Conservation (phyloP, 495 filamentous ascomycete species). For the Penicillium atrosanguineum region DNA sequence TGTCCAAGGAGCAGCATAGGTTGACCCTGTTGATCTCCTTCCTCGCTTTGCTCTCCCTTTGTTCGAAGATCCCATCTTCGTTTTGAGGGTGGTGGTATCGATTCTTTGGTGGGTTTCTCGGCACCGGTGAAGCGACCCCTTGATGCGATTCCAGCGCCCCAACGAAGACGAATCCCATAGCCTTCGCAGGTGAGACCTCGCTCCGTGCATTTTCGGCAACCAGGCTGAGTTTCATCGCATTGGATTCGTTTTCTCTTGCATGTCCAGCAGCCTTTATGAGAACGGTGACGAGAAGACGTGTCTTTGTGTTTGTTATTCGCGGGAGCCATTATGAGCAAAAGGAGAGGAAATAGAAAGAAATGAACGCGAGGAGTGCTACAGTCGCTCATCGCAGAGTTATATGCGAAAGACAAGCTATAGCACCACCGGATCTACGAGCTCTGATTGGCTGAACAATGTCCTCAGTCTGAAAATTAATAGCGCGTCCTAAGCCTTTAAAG, state of each 20-base stretch:
- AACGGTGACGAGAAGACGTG: constrained; percentile 17
- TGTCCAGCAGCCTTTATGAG: constrained; percentile 32
- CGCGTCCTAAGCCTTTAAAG: constrained; percentile 18
- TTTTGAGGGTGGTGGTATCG: constrained; percentile 23
- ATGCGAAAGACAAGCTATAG: constrained; percentile 8
- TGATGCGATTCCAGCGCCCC: constrained; percentile 31
- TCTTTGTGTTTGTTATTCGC: constrained; percentile 15
- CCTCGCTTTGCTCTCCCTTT: constrained; percentile 6
- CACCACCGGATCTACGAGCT: neutral
- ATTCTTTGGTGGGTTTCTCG: constrained; percentile 27
- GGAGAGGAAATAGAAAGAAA: neutral
- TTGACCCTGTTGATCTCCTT: constrained; percentile 14
- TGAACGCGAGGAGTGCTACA: neutral
- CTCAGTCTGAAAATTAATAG: constrained; percentile 24
- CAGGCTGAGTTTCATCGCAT: constrained; percentile 26
- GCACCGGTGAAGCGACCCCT: constrained; percentile 27
- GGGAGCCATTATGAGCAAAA: constrained; percentile 8
- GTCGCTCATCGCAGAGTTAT: constrained; percentile 12
- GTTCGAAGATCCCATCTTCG: constrained; percentile 26
- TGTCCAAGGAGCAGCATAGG: constrained; percentile 12
- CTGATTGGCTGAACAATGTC: constrained; percentile 28
- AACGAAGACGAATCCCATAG: constrained; percentile 30
- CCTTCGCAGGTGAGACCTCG: constrained; percentile 25
- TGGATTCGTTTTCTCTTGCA: constrained; percentile 29
- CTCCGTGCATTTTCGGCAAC: constrained; percentile 19